Percentiles rank a stretch among this genome's conserved stretches.
Conservation (phyloP, 805 yeast genomes). For the Kodamaea hsintzibuensis region DNA sequence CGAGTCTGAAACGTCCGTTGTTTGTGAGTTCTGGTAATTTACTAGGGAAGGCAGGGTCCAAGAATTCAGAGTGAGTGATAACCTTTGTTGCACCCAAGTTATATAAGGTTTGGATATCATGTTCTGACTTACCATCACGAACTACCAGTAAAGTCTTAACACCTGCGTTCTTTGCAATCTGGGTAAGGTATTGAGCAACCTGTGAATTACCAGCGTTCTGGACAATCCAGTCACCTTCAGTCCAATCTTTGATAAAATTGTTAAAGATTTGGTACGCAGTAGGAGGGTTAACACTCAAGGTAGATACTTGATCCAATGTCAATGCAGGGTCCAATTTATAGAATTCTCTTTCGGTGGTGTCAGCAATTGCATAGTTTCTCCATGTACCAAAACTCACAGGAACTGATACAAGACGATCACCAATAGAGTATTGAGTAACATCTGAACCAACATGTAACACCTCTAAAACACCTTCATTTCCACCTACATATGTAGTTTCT, state of each 20-base stretch:
- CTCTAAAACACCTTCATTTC: constrained; percentile 23
- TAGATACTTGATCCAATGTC: constrained; percentile 17
- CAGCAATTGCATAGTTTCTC: constrained; percentile 20
- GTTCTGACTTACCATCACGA: constrained; percentile 28
- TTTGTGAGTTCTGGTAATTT: constrained; percentile 18
- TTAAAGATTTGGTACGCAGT: constrained; percentile 22
- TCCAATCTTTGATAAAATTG: constrained; percentile 20
- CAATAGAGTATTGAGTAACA: constrained; percentile 14
- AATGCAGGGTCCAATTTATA: constrained; percentile 3
- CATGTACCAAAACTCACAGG: constrained; percentile 23
- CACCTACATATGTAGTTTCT: constrained; percentile 9
- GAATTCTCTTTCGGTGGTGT: background rate
- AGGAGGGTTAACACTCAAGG: constrained; percentile 22
- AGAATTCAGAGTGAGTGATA: constrained; percentile 27
- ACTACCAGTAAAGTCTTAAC: constrained; percentile 30
- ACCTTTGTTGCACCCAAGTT: constrained; percentile 24
- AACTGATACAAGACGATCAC: constrained; percentile 21
- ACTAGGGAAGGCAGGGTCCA: constrained; percentile 15
- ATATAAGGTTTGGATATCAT: constrained; percentile 21
- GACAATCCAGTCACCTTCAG: constrained; percentile 31
- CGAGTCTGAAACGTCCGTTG: constrained; percentile 24
- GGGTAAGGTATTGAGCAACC: constrained; percentile 31
- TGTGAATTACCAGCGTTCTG: constrained; percentile 37
- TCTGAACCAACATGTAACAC: constrained; percentile 17
- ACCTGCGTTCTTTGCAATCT: constrained; percentile 23